These are phyloP conservation scores for Boehmeria nivea DNA, from an alignment of 306 rosid species.

Conservation along the genomic window DNA sequence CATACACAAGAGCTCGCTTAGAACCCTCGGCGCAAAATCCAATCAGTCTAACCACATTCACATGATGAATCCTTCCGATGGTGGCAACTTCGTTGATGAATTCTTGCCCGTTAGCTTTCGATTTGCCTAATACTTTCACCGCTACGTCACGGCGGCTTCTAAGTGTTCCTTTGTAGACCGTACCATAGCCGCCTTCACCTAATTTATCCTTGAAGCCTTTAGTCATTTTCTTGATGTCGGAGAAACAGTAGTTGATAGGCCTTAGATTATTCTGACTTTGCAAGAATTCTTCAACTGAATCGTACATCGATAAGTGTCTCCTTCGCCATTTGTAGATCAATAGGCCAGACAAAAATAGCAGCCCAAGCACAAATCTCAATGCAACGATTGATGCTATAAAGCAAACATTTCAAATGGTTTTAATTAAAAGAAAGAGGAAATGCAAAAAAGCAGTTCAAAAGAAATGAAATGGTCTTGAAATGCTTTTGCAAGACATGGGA, in stretches of 20 bases:
- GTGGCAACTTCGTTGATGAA: conserved; percentile 5
- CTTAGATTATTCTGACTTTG: conserved; percentile 12
- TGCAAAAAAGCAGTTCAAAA: background rate
- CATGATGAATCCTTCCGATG: conserved; percentile 8
- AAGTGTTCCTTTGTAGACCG: conserved; percentile 5
- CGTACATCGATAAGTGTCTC: conserved; percentile 22
- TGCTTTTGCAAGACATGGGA: too few relatives aligned
- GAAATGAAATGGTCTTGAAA: too few relatives aligned
- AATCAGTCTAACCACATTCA: conserved; percentile 6
- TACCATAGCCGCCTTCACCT: conserved; percentile 2
- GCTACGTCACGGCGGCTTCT: background rate
- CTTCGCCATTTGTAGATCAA: conserved; percentile 16
- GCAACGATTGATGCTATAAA: conserved; percentile 6
- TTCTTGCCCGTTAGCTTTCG: background rate
- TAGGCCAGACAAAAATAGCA: background rate
- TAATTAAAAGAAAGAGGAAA: background rate
- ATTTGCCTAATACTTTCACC: background rate
- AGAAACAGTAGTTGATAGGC: background rate
- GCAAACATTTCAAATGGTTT: background rate
- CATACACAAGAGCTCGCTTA: conserved; percentile 1
- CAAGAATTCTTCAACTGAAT: conserved; percentile 21
- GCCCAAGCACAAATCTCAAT: conserved; percentile 8
- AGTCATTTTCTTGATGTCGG: conserved; percentile 1
- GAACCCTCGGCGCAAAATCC: conserved; percentile 11
- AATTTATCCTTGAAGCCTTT: background rate